These are phyloP conservation scores for Jaapia argillacea DNA, from an alignment of 768 basidiomycete species.

Conservation along the genomic window DNA sequence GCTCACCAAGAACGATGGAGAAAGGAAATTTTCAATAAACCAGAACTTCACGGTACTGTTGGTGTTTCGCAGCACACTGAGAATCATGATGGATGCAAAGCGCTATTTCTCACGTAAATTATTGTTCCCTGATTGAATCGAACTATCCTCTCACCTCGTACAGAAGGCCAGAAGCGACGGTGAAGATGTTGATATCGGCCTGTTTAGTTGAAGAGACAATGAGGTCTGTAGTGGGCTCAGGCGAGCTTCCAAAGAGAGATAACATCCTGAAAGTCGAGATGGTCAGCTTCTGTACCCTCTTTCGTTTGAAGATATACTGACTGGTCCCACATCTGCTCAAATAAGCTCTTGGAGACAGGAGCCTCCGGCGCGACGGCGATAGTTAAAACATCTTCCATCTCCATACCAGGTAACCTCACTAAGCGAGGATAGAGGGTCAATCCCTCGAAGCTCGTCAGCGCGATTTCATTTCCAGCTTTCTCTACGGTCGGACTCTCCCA, in stretches of 20 bases:
- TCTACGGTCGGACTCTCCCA: constrained; percentile 73
- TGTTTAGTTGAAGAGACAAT: constrained; percentile 27
- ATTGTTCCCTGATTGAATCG: background rate
- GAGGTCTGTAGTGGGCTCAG: constrained; percentile 7
- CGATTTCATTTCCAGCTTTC: constrained; percentile 63
- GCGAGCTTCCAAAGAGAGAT: constrained; percentile 13
- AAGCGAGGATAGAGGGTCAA: constrained; percentile 82
- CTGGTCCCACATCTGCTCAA: constrained; percentile 44
- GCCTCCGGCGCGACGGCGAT: constrained; percentile 17
- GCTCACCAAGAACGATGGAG: constrained; percentile 83
- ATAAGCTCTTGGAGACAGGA: constrained; percentile 23
- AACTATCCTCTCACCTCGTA: constrained; percentile 66
- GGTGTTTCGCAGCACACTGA: constrained; percentile 92
- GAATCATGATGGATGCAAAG: constrained; percentile 96
- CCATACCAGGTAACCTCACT: constrained; percentile 62
- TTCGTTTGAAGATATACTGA: constrained; percentile 17
- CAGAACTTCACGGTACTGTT: constrained; percentile 96
- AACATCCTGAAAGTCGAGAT: constrained; percentile 12
- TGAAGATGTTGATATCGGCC: constrained; percentile 98
- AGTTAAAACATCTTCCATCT: constrained; percentile 67
- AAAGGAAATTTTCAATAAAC: constrained; percentile 99
- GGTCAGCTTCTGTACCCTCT: constrained; percentile 2
- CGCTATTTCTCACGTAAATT: constrained; percentile 39
- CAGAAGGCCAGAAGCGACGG: constrained; percentile 91
- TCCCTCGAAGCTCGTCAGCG: constrained; percentile 85